Percentiles rank a stretch among this genome's conserved stretches.
phyloP scores from a whole-genome alignment of 306 rosid species.

The Prunus salicina region DNA sequence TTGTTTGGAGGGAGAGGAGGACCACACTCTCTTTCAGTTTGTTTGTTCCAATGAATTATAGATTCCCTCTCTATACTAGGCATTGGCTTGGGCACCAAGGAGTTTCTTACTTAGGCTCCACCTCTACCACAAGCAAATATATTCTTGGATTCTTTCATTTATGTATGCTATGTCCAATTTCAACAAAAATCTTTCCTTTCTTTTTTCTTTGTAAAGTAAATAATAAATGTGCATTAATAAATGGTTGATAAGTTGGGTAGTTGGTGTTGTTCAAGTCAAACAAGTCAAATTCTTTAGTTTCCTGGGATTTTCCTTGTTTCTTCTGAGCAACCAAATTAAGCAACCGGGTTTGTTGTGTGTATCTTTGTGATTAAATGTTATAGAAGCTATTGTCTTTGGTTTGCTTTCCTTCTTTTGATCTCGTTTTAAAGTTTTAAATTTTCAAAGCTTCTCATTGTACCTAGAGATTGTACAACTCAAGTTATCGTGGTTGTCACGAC shows the following conservation, averaged over 20 bases:
- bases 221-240: too few species aligned
- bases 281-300: constrained; percentile 1
- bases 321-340: constrained; percentile 2
- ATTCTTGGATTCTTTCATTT: too few species aligned
- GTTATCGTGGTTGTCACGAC: background rate
- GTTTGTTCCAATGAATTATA: too few species aligned
- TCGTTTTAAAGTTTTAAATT: background rate
- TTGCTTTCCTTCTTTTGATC: background rate
- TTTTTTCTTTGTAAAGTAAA: too few species aligned
- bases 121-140: too few species aligned
- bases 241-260: background rate
- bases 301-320: background rate
- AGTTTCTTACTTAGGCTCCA: too few species aligned
- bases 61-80: too few species aligned
- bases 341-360: background rate
- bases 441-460: background rate
- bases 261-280: constrained; percentile 17
- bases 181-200: too few species aligned
- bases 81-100: too few species aligned
- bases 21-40: too few species aligned
- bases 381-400: background rate
- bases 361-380: background rate
- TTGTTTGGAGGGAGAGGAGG: too few species aligned
- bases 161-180: too few species aligned
- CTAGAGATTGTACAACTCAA: background rate